phyloP scores from a whole-genome alignment of 2,329 filamentous ascomycete species.

The Xylariaceae sp. region DNA sequence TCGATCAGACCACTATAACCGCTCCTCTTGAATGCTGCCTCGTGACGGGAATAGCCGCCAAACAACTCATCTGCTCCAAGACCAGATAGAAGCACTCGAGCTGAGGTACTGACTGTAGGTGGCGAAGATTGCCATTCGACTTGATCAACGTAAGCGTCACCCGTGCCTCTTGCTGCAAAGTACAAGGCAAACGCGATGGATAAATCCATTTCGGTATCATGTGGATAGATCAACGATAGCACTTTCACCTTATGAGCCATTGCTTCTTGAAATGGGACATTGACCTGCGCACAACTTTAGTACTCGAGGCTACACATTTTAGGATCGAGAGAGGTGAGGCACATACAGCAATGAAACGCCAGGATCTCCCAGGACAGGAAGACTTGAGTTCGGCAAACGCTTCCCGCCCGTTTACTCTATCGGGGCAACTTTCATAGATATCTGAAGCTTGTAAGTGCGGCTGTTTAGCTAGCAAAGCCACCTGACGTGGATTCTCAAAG shows the following conservation, averaged over 20 bases:
- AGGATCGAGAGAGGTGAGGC: background rate
- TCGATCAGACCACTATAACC: slow-evolving; percentile 69
- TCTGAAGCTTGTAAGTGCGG: slow-evolving; percentile 25
- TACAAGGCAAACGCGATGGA: slow-evolving; percentile 94
- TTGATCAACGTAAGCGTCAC: slow-evolving; percentile 37
- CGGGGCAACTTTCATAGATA: slow-evolving; percentile 79
- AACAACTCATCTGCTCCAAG: slow-evolving; percentile 95
- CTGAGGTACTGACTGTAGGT: slow-evolving; percentile 49
- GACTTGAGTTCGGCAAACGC: slow-evolving; percentile 69
- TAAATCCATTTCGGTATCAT: slow-evolving; percentile 98
- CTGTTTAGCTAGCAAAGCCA: slow-evolving; percentile 46
- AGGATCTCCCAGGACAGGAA: slow-evolving; percentile 64
- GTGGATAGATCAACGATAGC: slow-evolving; percentile 76
- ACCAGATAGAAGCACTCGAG: slow-evolving; percentile 82
- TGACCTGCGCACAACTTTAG: slow-evolving; percentile 45
- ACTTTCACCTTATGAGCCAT: slow-evolving; percentile 63
- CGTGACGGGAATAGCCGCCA: slow-evolving; percentile 83
- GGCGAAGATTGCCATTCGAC: slow-evolving; percentile 24
- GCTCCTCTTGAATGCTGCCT: slow-evolving; percentile 63
- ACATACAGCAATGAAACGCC: slow-evolving; percentile 73
- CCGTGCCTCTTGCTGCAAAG: slow-evolving; percentile 77
- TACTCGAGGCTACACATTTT: too few relatives aligned
- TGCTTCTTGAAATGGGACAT: slow-evolving; percentile 76
- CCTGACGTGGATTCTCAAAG: slow-evolving; percentile 84
- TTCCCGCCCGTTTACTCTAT: slow-evolving; percentile 78